Evolutionary conservation across 1,284 basidiomycete genomes (phyloP), one percentile per base, ranked within the genome.

Genomic region (Polyporus tsugae): DNA sequence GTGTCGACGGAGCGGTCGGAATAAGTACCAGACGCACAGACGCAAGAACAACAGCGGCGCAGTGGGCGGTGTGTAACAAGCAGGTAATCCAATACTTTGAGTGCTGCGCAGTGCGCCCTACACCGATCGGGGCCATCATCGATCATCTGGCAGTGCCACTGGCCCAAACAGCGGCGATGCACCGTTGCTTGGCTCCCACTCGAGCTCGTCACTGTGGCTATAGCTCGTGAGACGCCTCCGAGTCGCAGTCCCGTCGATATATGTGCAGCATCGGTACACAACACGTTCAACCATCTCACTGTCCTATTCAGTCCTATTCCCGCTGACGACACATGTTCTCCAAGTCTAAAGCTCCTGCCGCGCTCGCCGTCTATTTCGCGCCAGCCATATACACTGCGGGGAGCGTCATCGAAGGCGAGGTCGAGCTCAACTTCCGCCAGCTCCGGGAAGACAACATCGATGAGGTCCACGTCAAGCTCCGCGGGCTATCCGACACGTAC

Each of bases 401-500:
- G n/a, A 61, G 59, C 11, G 15, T 63, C 7, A 46, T 76, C 6
- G 68, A 75, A 52, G 75, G 76, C 33, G 69, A 71, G 7, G 73
- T 75, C 5, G 62, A 69, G 33, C 53, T 77, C 17, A 67, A 77
- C 64, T 67, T 75, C 29, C 68, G 62, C 15, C 55, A 44, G 2
- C 46, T 75, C 2, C 64, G 64, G 6, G 63, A 72, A 22, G 73
- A 75, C 29, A 63, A 74, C 11, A 70, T 75, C 35, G 70, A 74
- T 13, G 71, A 74, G 53, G 68, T 77, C 6, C 66, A 71, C 10
- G 61, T 76, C 33, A 75, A 74, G 53, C 70, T 77, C 41, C 66
- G 70, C 4, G 76, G 76, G 25, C 29, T 49, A 29, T 38, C 73
- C 17, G 22, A 53, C 7, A 75, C 75, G 75, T 77, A 62, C 42